Evolutionary conservation across 202 grass and related monocot genomes (phyloP).

Genomic region (Panicum hallii): DNA sequence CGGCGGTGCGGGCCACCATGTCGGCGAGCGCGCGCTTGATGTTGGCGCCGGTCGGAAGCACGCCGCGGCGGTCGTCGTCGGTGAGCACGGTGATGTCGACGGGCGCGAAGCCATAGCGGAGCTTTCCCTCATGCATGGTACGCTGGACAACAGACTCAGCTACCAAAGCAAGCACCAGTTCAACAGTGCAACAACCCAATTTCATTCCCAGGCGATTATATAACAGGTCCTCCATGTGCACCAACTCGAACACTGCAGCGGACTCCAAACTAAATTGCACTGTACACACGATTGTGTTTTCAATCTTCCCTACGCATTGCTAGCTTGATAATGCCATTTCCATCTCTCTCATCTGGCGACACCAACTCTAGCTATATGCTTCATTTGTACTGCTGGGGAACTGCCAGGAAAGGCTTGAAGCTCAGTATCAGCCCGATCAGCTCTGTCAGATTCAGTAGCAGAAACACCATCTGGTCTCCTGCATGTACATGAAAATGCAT

Average conservation of each 20-base stretch:
- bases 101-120: constrained; percentile 51
- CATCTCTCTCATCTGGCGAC: background rate
- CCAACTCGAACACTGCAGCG: too few species aligned
- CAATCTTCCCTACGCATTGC: too few species aligned
- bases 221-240: too few species aligned
- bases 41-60: constrained; percentile 67
- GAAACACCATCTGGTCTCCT: constrained; percentile 53
- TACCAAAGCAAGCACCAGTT: too few species aligned
- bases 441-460: constrained; percentile 47
- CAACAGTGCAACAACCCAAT: too few species aligned
- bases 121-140: background rate
- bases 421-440: constrained; percentile 42
- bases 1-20: constrained; percentile 62
- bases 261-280: too few species aligned
- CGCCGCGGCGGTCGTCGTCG: constrained; percentile 30
- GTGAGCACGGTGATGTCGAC: constrained; percentile 63
- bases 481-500: background rate
- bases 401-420: constrained; percentile 46
- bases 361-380: background rate
- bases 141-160: too few species aligned
- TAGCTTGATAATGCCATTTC: too few species aligned
- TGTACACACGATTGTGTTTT: too few species aligned
- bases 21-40: constrained; percentile 65
- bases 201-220: too few species aligned
- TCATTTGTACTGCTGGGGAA: background rate